Evolutionary conservation across 768 basidiomycete species (phyloP).

Genomic region (Termitomyces sp.): DNA sequence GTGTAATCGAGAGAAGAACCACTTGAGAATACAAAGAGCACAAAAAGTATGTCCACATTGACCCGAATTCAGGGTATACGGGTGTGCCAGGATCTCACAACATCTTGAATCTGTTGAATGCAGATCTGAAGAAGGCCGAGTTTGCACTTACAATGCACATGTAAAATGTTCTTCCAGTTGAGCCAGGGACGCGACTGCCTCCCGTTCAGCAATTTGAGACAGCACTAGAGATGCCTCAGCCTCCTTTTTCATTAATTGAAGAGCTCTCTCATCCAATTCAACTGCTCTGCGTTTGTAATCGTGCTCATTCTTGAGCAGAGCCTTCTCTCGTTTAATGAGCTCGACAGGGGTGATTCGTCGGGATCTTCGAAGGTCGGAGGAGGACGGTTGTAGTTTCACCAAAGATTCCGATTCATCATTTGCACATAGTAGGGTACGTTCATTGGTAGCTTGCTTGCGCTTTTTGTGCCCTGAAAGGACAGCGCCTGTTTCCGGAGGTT

Average conservation of each 20-base stretch:
- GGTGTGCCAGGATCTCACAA: conserved; percentile 59
- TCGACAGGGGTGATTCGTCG: conserved; percentile 34
- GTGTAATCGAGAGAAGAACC: conserved; percentile 67
- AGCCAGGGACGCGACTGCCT: conserved; percentile 35
- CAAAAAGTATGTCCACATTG: conserved; percentile 68
- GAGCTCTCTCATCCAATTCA: conserved; percentile 36
- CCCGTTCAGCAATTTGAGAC: conserved; percentile 36
- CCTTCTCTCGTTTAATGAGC: conserved; percentile 30
- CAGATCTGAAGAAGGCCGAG: background rate
- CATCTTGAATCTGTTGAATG: conserved; percentile 36
- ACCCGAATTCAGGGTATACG: conserved; percentile 48
- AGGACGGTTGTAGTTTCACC: conserved; percentile 12
- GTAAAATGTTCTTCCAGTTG: conserved; percentile 60
- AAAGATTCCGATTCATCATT: conserved; percentile 5
- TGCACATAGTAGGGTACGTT: background rate
- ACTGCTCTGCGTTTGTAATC: conserved; percentile 30
- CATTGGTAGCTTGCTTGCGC: conserved; percentile 5
- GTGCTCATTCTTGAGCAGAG: conserved; percentile 30
- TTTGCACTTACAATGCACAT: conserved; percentile 50
- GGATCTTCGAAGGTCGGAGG: conserved; percentile 28
- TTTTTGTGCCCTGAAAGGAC: conserved; percentile 6
- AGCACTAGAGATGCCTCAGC: conserved; percentile 34
- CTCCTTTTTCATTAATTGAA: conserved; percentile 33
- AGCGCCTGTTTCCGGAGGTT: conserved; percentile 1
- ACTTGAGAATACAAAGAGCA: conserved; percentile 58